Conservation (phyloP, 768 basidiomycete genomes). For the Naganishia friedmannii region DNA sequence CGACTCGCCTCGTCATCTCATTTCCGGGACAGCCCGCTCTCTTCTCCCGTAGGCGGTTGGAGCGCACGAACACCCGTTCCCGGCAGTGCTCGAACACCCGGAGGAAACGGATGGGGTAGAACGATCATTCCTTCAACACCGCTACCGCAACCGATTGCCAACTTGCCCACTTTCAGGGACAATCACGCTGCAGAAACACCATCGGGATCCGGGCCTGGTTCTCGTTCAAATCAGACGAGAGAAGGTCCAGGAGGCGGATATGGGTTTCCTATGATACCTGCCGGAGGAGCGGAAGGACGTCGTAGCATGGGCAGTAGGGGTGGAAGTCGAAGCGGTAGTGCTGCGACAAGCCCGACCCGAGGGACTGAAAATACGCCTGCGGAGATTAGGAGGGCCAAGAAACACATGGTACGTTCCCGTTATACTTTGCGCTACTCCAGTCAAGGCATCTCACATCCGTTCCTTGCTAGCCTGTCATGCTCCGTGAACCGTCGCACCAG, state of each 20-base stretch:
- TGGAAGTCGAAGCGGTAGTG: conserved; percentile 30
- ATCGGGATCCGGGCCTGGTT: neutral
- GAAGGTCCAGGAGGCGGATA: conserved; percentile 33
- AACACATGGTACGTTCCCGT: conserved; percentile 51
- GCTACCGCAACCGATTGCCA: conserved; percentile 50
- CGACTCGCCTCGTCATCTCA: conserved; percentile 2
- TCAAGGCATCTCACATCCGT: too few relatives aligned
- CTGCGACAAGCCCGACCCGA: conserved; percentile 21
- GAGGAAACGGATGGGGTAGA: conserved; percentile 32
- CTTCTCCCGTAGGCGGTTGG: neutral
- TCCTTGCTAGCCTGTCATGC: conserved; percentile 47
- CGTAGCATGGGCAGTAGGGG: neutral
- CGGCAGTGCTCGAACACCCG: conserved; percentile 8
- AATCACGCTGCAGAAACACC: neutral
- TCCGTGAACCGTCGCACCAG: conserved; percentile 45
- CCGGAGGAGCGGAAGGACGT: neutral
- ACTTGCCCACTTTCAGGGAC: conserved; percentile 47
- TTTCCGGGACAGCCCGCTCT: neutral
- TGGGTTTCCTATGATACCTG: conserved; percentile 3
- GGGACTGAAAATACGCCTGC: conserved; percentile 33
- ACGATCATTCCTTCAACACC: conserved; percentile 48
- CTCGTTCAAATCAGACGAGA: neutral
- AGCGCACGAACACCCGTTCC: conserved; percentile 5
- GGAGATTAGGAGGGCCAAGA: conserved; percentile 44
- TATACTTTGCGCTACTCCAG: too few relatives aligned